Evolutionary conservation across 768 basidiomycete species (phyloP), one percentile per base, ranked within the genome.

Genomic region (Suillus americanus): DNA sequence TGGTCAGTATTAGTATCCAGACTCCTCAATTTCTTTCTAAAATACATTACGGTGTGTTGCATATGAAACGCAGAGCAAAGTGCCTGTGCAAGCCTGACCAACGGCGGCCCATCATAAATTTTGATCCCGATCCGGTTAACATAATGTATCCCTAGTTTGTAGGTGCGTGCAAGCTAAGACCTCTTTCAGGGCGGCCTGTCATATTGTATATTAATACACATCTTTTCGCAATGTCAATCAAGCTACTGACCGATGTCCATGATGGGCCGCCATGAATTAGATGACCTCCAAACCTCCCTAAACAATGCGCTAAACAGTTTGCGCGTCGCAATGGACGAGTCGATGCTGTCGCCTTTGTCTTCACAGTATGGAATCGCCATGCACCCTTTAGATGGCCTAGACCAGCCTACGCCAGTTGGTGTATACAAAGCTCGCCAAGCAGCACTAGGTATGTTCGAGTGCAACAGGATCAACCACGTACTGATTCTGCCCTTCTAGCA

Each of bases 341-440:
- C 46, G 14, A 30, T 14, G 12, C 23, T 62, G 10, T 3, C 61
- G 3, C 30, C 43, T 35, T 40, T 62, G 16, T 62, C 61, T 35
- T 53, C 51, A 20, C 43, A 54, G 37, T 20, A 20, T 25, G 61
- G 50, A 13, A 23, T 12, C 25, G 61, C 13, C 18, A 28, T 33
- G 46, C 61, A 62, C 28, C 61, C 61, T 20, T 37, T 62, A 18
- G 61, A 62, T 54, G 9, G 38, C 12, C 6, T 38, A 18, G 46
- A 62, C 30, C 38, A 37, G 13, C 33, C 46, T 28, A 37, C 33
- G 2, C 51, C 61, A 16, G 28, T n/a, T 30, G 46, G 35, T 30
- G 37, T 62, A 6, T 62, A 54, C 33, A 50, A 62, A 37, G 61
- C 61, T 20, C 61, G 61, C 46, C 33, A 20, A 37, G 37, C 38